Evolutionary conservation across 2,329 filamentous ascomycete genomes (phyloP).

Genomic region (Seiridium cupressi): DNA sequence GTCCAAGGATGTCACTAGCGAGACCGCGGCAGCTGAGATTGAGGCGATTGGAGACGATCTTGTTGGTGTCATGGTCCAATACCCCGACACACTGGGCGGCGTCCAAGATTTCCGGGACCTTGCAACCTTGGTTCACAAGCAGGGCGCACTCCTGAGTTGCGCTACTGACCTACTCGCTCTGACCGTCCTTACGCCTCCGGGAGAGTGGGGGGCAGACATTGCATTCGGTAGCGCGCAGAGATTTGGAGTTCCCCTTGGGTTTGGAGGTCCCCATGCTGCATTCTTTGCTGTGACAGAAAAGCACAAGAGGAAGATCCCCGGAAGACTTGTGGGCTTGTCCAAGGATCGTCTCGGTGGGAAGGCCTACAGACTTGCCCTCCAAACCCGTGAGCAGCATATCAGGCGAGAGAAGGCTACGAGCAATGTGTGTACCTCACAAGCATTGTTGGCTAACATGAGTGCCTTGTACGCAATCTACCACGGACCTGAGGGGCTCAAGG

Average conservation of each 20-base stretch:
- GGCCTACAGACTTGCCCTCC: conserved; percentile 80
- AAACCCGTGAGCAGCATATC: conserved; percentile 96
- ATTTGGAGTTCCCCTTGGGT: conserved; percentile 88
- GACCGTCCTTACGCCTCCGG: conserved; percentile 83
- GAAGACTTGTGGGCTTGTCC: conserved; percentile 84
- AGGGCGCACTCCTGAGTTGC: conserved; percentile 78
- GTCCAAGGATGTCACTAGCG: conserved; percentile 67
- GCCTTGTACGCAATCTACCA: conserved; percentile 95
- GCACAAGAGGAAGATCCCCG: conserved; percentile 92
- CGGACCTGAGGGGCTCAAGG: conserved; percentile 77
- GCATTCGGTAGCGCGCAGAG: conserved; percentile 91
- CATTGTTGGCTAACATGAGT: conserved; percentile 91
- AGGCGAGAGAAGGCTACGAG: conserved; percentile 94
- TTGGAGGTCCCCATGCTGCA: conserved; percentile 91
- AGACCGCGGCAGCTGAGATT: conserved; percentile 60
- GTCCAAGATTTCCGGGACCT: conserved; percentile 73
- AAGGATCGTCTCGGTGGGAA: conserved; percentile 83
- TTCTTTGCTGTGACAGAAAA: conserved; percentile 93
- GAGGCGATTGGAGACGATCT: conserved; percentile 76
- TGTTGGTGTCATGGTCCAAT: conserved; percentile 90
- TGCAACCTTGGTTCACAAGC: conserved; percentile 73
- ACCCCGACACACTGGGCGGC: conserved; percentile 84
- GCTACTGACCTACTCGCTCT: conserved; percentile 87
- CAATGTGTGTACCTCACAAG: conserved; percentile 96
- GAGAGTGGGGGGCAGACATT: conserved; percentile 93